Base-by-base conservation (phyloP, 805 yeast species). In the Candida patagonica region DNA sequence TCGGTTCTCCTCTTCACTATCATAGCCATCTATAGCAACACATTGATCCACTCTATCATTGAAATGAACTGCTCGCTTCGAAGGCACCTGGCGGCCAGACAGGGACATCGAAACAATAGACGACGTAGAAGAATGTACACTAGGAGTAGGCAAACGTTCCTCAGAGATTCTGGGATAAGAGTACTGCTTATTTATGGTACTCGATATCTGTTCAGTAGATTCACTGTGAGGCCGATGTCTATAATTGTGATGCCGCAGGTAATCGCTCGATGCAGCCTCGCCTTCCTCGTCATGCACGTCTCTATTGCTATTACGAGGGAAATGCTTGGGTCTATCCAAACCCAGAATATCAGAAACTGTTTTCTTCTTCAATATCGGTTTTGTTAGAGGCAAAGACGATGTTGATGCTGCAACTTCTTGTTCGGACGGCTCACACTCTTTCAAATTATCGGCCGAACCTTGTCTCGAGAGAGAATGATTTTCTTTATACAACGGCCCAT, bases 1-100 rank as follows among this genome's bases (percentile, higher is more conserved):
- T 38, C 47, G 56, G 35, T 47, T 51, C 17, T 42, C 42, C 16
- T 40, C 43, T 22, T 46, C 54, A 17, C 42, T 50, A 16, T 46
- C 55, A 29, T 26, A 35, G n/a, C 25, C 31, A n/a, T 43, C 49
- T 8, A 88, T 57, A 0, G 95, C 88, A 46, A 84, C 78, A 60
- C 98, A 92, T 60, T 92, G 99, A 58, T 86, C 88, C 24, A 92
- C 99, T 40, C 87, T 76, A 56, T 86, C 94, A 58, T 81, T 92
- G 63, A 92, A 92, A 61, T 88, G 97, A 45, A 92, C 88, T 51
- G 23, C 21, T 33, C 37, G 22, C 20, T 29, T 29, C 7, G 37
- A 20, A 33, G 37, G 37, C 31, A 15, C 15, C 31, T 29, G 31
- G 13, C 31, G 15, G n/a, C n/a, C n/a, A n/a, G 37, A 33, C 12